Percentiles rank a stretch among this genome's conserved stretches.
Evolutionary conservation across 139 green algal species (phyloP).

Genomic region (Chlamydomonas applanata): DNA sequence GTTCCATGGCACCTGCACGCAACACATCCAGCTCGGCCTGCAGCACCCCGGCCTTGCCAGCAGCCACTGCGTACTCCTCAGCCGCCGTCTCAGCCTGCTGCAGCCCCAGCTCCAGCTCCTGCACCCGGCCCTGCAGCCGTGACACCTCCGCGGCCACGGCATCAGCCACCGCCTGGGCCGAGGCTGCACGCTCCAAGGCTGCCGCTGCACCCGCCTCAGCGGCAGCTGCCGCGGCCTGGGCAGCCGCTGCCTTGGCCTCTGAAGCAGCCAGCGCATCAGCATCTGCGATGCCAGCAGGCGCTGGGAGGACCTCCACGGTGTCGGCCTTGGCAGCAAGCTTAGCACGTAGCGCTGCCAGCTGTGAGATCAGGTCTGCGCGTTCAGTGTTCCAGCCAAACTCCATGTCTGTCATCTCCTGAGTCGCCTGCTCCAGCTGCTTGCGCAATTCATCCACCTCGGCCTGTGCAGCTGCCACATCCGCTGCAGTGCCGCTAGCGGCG

Average conservation of each 20-base stretch:
- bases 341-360: constrained; percentile 9
- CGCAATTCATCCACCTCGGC: too few relatives aligned
- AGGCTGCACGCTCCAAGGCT: constrained; percentile 11
- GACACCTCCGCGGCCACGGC: background rate
- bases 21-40: constrained; percentile 10
- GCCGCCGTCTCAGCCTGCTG: background rate
- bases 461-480: background rate
- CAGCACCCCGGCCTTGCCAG: constrained; percentile 11
- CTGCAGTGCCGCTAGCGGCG: background rate
- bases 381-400: constrained; percentile 22
- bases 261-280: background rate
- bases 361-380: background rate
- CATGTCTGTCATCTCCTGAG: constrained; percentile 28
- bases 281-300: background rate
- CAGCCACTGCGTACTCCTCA: background rate
- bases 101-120: constrained; percentile 16
- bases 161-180: constrained; percentile 3
- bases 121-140: constrained; percentile 22
- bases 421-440: background rate
- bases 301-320: background rate
- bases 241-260: background rate
- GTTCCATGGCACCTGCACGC: background rate
- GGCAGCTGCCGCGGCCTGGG: background rate
- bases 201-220: background rate
- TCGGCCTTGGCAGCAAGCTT: constrained; percentile 1